Evolutionary conservation across 257 asterid species (phyloP).

Genomic region (Solanum chmielewskii): DNA sequence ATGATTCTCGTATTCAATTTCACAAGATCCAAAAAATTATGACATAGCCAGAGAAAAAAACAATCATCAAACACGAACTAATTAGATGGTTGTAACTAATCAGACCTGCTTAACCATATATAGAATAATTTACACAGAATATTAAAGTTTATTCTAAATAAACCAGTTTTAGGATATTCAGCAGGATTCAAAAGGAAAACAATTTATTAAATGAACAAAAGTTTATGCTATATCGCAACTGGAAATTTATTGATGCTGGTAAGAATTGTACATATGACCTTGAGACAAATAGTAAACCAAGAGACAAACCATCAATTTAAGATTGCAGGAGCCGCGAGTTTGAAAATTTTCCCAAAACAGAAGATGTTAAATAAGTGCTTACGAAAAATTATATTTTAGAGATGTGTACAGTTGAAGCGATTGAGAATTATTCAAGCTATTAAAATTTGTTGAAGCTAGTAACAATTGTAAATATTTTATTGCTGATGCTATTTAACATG

Average conservation of each 20-base stretch:
- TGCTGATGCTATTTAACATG: neutral
- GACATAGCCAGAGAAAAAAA: conserved; percentile 6
- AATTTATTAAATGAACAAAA: neutral
- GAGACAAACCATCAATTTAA: neutral
- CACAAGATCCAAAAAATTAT: conserved; percentile 52
- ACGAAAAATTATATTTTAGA: neutral
- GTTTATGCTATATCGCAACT: neutral
- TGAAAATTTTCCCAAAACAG: neutral
- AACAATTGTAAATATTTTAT: too few species aligned
- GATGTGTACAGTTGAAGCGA: neutral
- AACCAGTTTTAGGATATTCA: neutral
- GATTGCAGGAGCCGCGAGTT: neutral
- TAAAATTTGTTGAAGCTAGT: neutral
- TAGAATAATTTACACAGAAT: neutral
- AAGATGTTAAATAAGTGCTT: neutral
- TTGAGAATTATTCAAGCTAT: too few species aligned
- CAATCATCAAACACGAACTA: neutral
- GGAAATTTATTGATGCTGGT: neutral
- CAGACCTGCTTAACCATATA: neutral
- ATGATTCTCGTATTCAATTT: conserved; percentile 54
- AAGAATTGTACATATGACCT: neutral
- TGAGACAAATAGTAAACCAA: neutral
- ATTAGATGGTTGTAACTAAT: neutral
- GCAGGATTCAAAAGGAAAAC: neutral
- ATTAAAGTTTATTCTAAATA: neutral